A percentile compares a stretch with the other conserved stretches of the same genome.
Conservation (phyloP, 2,329 filamentous ascomycete genomes). For the Penicillium sp. region DNA sequence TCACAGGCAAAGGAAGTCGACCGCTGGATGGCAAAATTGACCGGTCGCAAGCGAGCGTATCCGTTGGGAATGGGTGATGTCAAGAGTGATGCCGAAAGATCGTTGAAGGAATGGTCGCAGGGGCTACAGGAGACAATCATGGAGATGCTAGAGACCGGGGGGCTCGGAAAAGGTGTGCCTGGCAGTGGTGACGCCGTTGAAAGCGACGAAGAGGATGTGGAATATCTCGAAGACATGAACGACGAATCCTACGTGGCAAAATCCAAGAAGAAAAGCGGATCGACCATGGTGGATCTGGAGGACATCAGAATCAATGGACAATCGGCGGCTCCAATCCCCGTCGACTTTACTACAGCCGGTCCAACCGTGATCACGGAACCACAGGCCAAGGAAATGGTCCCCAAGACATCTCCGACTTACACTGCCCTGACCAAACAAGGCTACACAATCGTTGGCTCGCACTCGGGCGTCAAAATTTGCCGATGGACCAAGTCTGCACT, state of each 20-base stretch:
- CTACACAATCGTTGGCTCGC: constrained; percentile 89
- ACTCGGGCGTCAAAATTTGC: constrained; percentile 95
- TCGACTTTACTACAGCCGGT: constrained; percentile 68
- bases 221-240: constrained; percentile 39
- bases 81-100: constrained; percentile 62
- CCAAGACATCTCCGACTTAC: constrained; percentile 82
- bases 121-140: constrained; percentile 68
- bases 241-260: constrained; percentile 31
- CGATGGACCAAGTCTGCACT: constrained; percentile 97
- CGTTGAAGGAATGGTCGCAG: constrained; percentile 69
- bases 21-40: constrained; percentile 95
- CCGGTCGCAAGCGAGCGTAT: constrained; percentile 76
- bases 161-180: constrained; percentile 59
- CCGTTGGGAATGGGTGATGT: constrained; percentile 84
- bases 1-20: constrained; percentile 87
- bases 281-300: constrained; percentile 69
- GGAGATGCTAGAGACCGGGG: constrained; percentile 49
- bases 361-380: constrained; percentile 37
- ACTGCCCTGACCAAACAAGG: constrained; percentile 89
- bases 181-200: constrained; percentile 80
- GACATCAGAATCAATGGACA: constrained; percentile 56
- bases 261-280: constrained; percentile 38
- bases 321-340: constrained; percentile 53
- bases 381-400: constrained; percentile 83
- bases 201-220: constrained; percentile 69